Evolutionary conservation across 78 protist genomes (phyloP).

Genomic region (Dictyostelium purpureum): DNA sequence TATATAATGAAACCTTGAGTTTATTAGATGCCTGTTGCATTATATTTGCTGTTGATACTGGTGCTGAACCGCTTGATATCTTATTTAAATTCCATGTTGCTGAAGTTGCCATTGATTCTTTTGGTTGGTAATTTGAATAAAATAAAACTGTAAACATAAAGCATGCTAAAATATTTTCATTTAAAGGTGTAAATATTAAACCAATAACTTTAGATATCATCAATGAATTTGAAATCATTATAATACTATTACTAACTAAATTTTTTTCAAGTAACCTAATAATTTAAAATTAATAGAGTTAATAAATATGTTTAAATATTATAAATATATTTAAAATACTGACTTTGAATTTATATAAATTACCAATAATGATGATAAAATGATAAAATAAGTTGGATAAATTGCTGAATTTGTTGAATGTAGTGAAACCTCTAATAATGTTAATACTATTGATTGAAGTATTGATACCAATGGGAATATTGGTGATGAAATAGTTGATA

Average conservation of each 20-base stretch:
- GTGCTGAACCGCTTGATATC: neutral
- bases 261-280: neutral
- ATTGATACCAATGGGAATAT: neutral
- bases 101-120: neutral
- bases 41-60: neutral
- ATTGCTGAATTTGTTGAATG: neutral
- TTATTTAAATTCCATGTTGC: neutral
- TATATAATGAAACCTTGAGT: neutral
- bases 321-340: neutral
- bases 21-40: neutral
- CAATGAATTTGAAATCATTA: constrained; percentile 8
- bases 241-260: neutral
- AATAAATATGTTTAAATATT: neutral
- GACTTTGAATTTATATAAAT: neutral
- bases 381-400: constrained; percentile 19
- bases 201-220: neutral
- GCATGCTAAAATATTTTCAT: constrained; percentile 16
- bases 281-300: neutral
- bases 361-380: neutral
- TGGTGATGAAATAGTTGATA: neutral
- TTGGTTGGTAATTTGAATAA: neutral
- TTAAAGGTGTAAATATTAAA: constrained; percentile 1
- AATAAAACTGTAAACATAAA: neutral
- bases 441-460: neutral
- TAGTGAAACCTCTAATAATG: constrained; percentile 13